Base-by-base conservation (phyloP, 129 eudicot species). In the Rutidosis leptorrhynchoides region DNA sequence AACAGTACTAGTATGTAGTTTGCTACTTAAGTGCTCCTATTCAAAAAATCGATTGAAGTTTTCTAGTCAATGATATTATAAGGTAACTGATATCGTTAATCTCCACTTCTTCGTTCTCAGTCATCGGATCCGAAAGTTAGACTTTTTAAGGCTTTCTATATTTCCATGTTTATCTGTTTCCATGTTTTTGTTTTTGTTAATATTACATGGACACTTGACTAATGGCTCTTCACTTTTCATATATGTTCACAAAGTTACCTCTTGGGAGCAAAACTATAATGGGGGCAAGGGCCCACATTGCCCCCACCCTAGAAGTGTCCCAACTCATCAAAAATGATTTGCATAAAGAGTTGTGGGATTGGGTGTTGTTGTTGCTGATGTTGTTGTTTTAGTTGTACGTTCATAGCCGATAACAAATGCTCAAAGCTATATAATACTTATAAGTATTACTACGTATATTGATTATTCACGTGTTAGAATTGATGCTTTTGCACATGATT, bases 401-500 rank as follows among this genome's bases (percentile, higher is more conserved):
- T 17, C 10, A 6, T n/a, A 8, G 55, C 55, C 6, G 7, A 17
- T 49, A n/a, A 49, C 55, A 6, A 19, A 19, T 49, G 55, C 2
- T 49, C 23, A 49, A 49, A 6, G 55, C 19, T n/a, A 0, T 49
- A 49, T n/a, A 17, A 20, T 15, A n/a, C 24, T 49, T 0, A 17
- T 49, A 15, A 45, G 45, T 19, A 14, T 29, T 32, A 11, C 62
- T 29, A 29, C 51, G 12, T 54, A 30, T 52, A 45, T 66, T 27
- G 48, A 52, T 19, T 29, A 23, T 3, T 52, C 8, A 2, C 58
- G 27, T 27, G 42, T 26, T 67, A 53, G 45, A 20, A 5, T 30
- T 52, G 16, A 19, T 58, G 54, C 29, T 74, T 27, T 40, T 8
- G 66, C 52, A 22, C 35, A 10, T 48, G 30, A 43, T 51, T 48